These are phyloP conservation scores for Diaporthe sp. DNA, from an alignment of 2,329 filamentous ascomycete species.

Conservation along the genomic window DNA sequence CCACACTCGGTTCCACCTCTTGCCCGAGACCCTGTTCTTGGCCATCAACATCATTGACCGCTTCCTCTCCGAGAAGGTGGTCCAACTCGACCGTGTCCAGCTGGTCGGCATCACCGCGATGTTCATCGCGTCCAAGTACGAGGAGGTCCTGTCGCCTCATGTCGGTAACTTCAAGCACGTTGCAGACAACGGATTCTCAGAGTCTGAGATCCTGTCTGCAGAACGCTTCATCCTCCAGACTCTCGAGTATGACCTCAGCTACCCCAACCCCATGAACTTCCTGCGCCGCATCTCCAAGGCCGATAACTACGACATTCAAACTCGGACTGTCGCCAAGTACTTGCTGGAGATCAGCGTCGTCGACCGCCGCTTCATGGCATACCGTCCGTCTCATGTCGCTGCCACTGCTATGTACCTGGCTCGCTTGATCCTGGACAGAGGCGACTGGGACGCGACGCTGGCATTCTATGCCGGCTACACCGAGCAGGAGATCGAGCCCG, in stretches of 20 bases:
- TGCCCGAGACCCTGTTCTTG: constrained; percentile 96
- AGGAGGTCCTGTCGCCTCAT: constrained; percentile 96
- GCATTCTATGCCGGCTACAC: constrained; percentile 93
- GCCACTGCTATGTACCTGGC: constrained; percentile 96
- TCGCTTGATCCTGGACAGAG: constrained; percentile 89
- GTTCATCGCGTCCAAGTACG: constrained; percentile 99
- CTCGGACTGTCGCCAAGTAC: constrained; percentile 96
- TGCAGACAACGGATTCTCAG: constrained; percentile 94
- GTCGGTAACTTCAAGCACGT: constrained; percentile 98
- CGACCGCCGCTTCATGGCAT: constrained; percentile 93
- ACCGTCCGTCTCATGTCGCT: constrained; percentile 89
- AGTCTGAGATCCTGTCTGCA: constrained; percentile 95
- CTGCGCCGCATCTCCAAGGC: constrained; percentile 98
- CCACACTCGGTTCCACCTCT: constrained; percentile 93
- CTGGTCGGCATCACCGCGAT: constrained; percentile 98
- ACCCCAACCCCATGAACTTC: constrained; percentile 99
- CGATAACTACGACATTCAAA: constrained; percentile 99
- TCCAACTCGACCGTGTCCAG: constrained; percentile 95
- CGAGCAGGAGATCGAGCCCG: constrained; percentile 92
- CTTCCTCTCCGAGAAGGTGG: constrained; percentile 94
- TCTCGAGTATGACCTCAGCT: constrained; percentile 96
- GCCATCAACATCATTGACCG: constrained; percentile 98
- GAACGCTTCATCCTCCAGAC: constrained; percentile 93
- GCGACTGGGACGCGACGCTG: constrained; percentile 91
- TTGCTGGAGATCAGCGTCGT: constrained; percentile 96